A percentile compares a stretch with the other conserved stretches of the same genome.
phyloP scores from a whole-genome alignment of 2,329 filamentous ascomycete genomes.

The Ambrosiella cleistominuta region DNA sequence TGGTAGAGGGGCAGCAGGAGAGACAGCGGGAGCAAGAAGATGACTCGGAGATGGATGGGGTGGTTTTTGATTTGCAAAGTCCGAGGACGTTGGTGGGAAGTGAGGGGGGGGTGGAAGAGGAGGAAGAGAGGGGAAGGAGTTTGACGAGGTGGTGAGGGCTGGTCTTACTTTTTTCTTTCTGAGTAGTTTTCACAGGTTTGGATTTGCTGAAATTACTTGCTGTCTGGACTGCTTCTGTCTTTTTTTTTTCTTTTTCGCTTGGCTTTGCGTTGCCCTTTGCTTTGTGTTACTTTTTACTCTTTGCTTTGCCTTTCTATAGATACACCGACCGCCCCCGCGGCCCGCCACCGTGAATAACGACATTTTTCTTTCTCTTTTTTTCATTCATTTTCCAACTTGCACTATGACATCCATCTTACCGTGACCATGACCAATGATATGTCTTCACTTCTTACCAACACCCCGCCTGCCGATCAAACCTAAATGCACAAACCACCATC shows the following conservation, averaged over 20 bases:
- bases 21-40: background rate
- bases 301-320: background rate
- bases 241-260: background rate
- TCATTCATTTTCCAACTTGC: background rate
- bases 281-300: background rate
- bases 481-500: too few species aligned
- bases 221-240: background rate
- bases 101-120: background rate
- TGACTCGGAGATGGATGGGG: background rate
- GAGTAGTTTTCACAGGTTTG: background rate
- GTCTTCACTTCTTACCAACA: too few species aligned
- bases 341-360: background rate
- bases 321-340: background rate
- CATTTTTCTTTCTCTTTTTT: background rate
- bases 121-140: conserved; percentile 1
- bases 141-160: background rate
- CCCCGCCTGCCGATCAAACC: too few species aligned
- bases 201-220: background rate
- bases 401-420: background rate
- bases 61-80: conserved; percentile 1
- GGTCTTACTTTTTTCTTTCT: background rate
- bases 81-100: background rate
- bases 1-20: background rate
- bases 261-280: background rate
- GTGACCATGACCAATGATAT: too few species aligned